Evolutionary conservation across 78 protist genomes (phyloP).

Genomic region (Dictyostelium brefeldianum): DNA sequence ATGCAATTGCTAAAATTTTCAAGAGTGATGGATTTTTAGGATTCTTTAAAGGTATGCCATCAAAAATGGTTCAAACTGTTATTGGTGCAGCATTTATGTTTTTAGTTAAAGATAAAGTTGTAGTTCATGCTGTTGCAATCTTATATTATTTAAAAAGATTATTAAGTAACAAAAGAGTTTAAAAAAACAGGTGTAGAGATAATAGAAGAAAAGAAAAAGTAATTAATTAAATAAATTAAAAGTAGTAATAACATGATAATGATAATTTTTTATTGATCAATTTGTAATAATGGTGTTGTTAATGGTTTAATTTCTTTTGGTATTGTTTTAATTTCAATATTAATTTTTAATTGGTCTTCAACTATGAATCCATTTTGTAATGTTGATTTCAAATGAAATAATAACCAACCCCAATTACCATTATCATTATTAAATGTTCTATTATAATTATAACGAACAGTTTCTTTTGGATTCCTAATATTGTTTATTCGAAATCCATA

Average conservation of each 20-base stretch:
- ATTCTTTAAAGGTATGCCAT: conserved; percentile 75
- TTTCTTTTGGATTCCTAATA: too few relatives aligned
- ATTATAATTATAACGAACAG: too few relatives aligned
- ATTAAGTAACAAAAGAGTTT: conserved; percentile 22
- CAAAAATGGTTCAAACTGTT: conserved; percentile 74
- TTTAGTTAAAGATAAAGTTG: conserved; percentile 65
- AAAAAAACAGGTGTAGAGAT: not conserved
- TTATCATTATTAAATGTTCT: too few relatives aligned
- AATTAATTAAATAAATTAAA: not conserved
- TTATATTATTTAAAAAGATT: conserved; percentile 46
- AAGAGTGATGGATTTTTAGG: conserved; percentile 67
- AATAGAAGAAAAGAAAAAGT: not conserved
- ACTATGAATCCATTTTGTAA: too few relatives aligned
- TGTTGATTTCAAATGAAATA: too few relatives aligned
- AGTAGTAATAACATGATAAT: not conserved
- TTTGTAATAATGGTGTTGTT: too few relatives aligned
- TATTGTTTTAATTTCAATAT: not conserved
- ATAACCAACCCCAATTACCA: too few relatives aligned
- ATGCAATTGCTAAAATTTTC: conserved; percentile 49
- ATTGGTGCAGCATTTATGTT: conserved; percentile 76
- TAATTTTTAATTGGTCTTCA: not conserved
- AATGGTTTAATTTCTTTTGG: not conserved
- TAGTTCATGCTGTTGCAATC: conserved; percentile 17
- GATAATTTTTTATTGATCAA: not conserved
- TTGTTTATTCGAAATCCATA: too few relatives aligned